Evolutionary conservation across 352 stramenopile species (phyloP).

Genomic region (Pelagophyceae sp.): DNA sequence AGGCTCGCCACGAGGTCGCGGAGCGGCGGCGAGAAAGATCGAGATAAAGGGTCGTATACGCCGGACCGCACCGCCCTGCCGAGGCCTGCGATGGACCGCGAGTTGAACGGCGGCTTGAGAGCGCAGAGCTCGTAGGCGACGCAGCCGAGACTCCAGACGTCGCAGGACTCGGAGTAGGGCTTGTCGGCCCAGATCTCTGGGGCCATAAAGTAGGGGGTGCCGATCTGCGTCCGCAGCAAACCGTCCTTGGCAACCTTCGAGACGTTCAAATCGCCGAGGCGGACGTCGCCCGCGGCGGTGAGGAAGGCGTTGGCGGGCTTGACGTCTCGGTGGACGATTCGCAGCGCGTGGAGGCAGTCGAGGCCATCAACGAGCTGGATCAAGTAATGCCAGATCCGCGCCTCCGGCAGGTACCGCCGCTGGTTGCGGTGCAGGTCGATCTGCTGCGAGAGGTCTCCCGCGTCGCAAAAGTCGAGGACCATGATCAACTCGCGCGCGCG

Average conservation of each 20-base stretch:
- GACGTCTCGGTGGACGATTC: constrained; percentile 22
- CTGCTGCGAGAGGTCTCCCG: constrained; percentile 14
- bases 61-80: constrained; percentile 26
- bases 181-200: constrained; percentile 81
- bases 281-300: background rate
- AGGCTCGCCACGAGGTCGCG: constrained; percentile 24
- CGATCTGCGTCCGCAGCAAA: constrained; percentile 56
- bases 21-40: constrained; percentile 26
- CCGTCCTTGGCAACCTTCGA: constrained; percentile 10
- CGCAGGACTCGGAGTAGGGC: constrained; percentile 76
- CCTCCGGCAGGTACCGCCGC: background rate
- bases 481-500: constrained; percentile 14
- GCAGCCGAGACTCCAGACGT: constrained; percentile 82
- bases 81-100: constrained; percentile 30
- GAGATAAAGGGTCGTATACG: constrained; percentile 25
- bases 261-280: constrained; percentile 21
- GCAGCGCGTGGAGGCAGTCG: constrained; percentile 11
- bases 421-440: background rate
- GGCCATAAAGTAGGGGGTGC: constrained; percentile 85
- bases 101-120: constrained; percentile 31
- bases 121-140: constrained; percentile 61
- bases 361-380: constrained; percentile 4
- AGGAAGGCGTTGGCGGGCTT: constrained; percentile 24
- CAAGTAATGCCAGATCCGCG: background rate
- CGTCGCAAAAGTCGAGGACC: constrained; percentile 21